Percentiles rank a stretch among this genome's conserved stretches.
Conservation (phyloP, 2,329 filamentous ascomycete species). For the Septoria petroselini region DNA sequence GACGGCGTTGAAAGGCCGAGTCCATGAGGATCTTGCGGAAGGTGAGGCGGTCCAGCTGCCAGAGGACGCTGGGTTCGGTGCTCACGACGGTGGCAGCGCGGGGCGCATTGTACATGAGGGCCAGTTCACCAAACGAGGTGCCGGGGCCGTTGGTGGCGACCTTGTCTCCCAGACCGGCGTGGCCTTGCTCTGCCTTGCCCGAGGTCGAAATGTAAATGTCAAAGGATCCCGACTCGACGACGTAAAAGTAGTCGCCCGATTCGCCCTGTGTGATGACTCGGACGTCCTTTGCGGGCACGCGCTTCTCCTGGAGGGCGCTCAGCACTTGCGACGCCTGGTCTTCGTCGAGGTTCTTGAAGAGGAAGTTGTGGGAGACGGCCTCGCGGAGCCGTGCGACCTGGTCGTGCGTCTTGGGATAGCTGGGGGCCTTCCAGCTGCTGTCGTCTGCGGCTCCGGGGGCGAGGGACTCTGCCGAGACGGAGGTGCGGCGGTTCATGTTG, state of each 20-base stretch:
- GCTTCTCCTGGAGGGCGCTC: constrained; percentile 88
- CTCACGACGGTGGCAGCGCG: constrained; percentile 92
- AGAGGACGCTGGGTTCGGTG: constrained; percentile 76
- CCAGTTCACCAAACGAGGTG: constrained; percentile 92
- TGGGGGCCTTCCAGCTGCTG: constrained; percentile 86
- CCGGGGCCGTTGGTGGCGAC: constrained; percentile 81
- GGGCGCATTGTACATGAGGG: constrained; percentile 97
- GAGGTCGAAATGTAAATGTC: constrained; percentile 83
- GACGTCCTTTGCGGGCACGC: constrained; percentile 84
- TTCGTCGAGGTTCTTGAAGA: constrained; percentile 92
- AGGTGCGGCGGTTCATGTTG: constrained; percentile 88
- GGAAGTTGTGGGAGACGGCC: constrained; percentile 84
- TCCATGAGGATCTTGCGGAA: constrained; percentile 99
- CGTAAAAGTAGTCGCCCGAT: constrained; percentile 95
- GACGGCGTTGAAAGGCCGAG: constrained; percentile 88
- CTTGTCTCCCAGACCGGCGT: constrained; percentile 76
- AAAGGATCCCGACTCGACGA: constrained; percentile 87
- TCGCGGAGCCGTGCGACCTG: constrained; percentile 75
- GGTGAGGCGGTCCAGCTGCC: constrained; percentile 91
- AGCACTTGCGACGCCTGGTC: constrained; percentile 86
- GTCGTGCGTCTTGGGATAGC: constrained; percentile 76
- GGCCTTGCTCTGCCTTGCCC: constrained; percentile 74
- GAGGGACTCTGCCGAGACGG: constrained; percentile 92
- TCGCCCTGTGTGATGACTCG: constrained; percentile 95
- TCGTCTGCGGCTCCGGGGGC: constrained; percentile 80